phyloP scores from a whole-genome alignment of 1,284 basidiomycete species.

The Ganoderma resinaceum region DNA sequence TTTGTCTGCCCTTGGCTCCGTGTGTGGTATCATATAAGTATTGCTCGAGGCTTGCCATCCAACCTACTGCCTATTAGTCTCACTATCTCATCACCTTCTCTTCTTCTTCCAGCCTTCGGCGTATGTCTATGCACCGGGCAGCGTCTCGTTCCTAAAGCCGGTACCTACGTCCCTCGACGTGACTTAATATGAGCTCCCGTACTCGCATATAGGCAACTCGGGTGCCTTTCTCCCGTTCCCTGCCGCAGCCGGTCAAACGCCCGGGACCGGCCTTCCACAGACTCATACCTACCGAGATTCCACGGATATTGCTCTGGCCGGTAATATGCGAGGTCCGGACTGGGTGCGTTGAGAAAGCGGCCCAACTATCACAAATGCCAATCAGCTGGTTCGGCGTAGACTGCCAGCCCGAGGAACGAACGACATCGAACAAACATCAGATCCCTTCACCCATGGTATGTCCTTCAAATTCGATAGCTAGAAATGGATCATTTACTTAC shows the following conservation, averaged over 20 bases:
- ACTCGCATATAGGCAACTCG: background rate
- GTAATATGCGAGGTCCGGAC: background rate
- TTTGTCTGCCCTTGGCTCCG: too few relatives aligned
- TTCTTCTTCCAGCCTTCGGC: background rate
- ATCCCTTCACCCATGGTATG: background rate
- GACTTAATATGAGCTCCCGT: background rate
- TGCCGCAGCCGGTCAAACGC: background rate
- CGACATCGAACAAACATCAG: background rate
- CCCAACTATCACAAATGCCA: constrained; percentile 1
- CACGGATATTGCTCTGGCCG: background rate
- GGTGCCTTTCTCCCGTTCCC: background rate
- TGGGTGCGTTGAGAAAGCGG: background rate
- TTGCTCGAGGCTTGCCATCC: background rate
- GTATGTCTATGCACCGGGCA: background rate
- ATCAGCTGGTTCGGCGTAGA: background rate
- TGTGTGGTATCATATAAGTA: too few relatives aligned
- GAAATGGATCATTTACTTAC: background rate
- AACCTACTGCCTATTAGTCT: background rate
- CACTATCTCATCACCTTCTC: background rate
- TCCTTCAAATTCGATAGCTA: background rate
- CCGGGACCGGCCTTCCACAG: background rate
- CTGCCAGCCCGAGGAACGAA: background rate
- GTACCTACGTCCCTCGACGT: too few relatives aligned
- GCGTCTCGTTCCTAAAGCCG: background rate
- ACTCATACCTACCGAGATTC: background rate